These are phyloP conservation scores for Incumbomyces delicatus DNA, from an alignment of 2,329 filamentous ascomycete genomes.

Conservation along the genomic window DNA sequence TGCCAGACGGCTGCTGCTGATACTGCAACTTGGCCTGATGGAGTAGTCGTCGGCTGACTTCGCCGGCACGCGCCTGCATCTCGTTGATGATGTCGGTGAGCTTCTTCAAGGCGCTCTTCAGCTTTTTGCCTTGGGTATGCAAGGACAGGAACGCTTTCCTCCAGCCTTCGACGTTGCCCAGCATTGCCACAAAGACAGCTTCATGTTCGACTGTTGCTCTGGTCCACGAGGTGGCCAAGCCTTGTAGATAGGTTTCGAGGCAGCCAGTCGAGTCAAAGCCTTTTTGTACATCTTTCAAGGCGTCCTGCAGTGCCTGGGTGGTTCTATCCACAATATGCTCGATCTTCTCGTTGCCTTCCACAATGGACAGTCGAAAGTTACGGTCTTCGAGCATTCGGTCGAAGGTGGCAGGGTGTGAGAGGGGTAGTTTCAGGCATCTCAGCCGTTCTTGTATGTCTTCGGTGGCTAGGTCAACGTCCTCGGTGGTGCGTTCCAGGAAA, in stretches of 20 bases:
- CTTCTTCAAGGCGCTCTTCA: slow-evolving; percentile 61
- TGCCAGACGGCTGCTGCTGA: slow-evolving; percentile 1
- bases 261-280: slow-evolving; percentile 67
- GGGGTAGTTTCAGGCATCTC: slow-evolving; percentile 68
- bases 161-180: slow-evolving; percentile 87
- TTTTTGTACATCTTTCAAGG: slow-evolving; percentile 67
- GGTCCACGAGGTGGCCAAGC: slow-evolving; percentile 53
- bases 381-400: slow-evolving; percentile 81
- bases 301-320: slow-evolving; percentile 62
- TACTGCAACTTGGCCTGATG: slow-evolving; percentile 6
- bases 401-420: slow-evolving; percentile 73
- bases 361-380: slow-evolving; percentile 68
- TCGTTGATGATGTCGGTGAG: slow-evolving; percentile 70
- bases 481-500: slow-evolving; percentile 75
- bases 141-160: slow-evolving; percentile 67
- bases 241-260: slow-evolving; percentile 64
- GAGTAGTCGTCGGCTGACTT: slow-evolving; percentile 54
- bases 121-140: slow-evolving; percentile 58
- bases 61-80: slow-evolving; percentile 75
- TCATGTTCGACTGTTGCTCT: slow-evolving; percentile 50
- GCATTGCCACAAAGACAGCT: slow-evolving; percentile 80
- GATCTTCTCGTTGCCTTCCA: slow-evolving; percentile 82
- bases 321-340: slow-evolving; percentile 82
- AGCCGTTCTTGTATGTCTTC: slow-evolving; percentile 72
- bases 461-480: slow-evolving; percentile 71